These are phyloP conservation scores for Penicillium griseofulvum DNA, from an alignment of 2,329 filamentous ascomycete species.

Conservation along the genomic window DNA sequence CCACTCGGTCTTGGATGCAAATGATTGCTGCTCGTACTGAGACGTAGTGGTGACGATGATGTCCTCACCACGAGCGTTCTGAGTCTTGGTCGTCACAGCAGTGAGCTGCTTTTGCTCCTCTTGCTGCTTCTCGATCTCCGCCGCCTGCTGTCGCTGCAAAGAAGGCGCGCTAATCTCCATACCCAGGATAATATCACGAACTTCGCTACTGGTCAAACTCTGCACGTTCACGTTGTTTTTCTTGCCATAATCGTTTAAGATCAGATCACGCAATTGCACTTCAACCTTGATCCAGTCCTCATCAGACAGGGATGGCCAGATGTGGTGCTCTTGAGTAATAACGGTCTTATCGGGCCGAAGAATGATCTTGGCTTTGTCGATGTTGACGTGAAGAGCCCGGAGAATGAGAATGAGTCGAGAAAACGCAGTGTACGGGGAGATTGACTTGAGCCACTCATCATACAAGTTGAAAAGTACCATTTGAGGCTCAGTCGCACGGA, in stretches of 20 bases:
- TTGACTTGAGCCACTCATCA: constrained; percentile 97
- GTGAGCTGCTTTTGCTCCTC: constrained; percentile 95
- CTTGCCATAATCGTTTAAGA: constrained; percentile 97
- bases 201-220: constrained; percentile 92
- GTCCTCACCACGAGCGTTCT: constrained; percentile 94
- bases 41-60: constrained; percentile 98
- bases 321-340: constrained; percentile 97
- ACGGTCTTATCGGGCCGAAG: constrained; percentile 95
- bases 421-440: constrained; percentile 98
- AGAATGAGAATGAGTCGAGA: constrained; percentile 91
- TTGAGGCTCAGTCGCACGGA: constrained; percentile 96
- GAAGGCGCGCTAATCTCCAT: constrained; percentile 99
- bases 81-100: constrained; percentile 95
- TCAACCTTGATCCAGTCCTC: constrained; percentile 99
- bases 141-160: constrained; percentile 95
- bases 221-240: constrained; percentile 99
- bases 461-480: constrained; percentile 99
- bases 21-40: constrained; percentile 95
- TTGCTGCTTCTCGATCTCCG: constrained; percentile 98
- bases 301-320: constrained; percentile 91
- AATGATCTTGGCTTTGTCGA: constrained; percentile 96
- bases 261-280: constrained; percentile 89
- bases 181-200: constrained; percentile 95
- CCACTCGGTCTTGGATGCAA: constrained; percentile 99
- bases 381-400: constrained; percentile 93